Percentiles rank a stretch among this genome's conserved stretches.
Evolutionary conservation across 331 rosid genomes (phyloP).

Genomic region (Dryas integrifolia): DNA sequence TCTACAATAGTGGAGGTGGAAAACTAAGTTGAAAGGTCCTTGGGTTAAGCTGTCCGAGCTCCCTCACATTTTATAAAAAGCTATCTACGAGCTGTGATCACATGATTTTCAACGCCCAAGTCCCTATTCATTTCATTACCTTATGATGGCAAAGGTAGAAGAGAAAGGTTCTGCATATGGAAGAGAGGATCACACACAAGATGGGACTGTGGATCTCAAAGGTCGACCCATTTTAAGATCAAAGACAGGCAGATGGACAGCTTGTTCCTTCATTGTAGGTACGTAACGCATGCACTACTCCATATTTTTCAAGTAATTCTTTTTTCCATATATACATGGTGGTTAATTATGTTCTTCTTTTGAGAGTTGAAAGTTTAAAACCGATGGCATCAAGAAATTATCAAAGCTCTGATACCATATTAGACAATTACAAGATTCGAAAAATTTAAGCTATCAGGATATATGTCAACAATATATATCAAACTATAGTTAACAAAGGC

Average conservation of each 20-base stretch:
- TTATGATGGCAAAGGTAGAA: constrained; percentile 13
- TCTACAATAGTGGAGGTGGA: background rate
- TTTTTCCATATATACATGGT: too few species aligned
- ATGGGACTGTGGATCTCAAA: constrained; percentile 36
- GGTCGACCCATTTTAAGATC: constrained; percentile 35
- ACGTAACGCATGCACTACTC: background rate
- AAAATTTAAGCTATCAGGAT: too few species aligned
- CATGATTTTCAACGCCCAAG: constrained; percentile 6
- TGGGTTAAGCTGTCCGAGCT: background rate
- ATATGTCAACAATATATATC: too few species aligned
- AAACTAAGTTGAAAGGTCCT: background rate
- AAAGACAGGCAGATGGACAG: constrained; percentile 36
- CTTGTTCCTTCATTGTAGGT: constrained; percentile 44
- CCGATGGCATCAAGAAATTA: too few species aligned
- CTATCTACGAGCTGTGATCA: background rate
- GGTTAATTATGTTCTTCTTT: too few species aligned
- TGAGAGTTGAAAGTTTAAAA: too few species aligned
- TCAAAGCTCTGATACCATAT: too few species aligned
- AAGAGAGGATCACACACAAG: constrained; percentile 28
- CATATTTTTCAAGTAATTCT: background rate
- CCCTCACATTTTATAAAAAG: background rate
- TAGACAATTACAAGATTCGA: too few species aligned
- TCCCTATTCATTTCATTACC: background rate
- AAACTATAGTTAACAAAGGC: too few species aligned
- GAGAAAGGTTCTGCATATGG: constrained; percentile 17